Evolutionary conservation across 140 eudicot species (phyloP).

Genomic region (Flaveria floridana): DNA sequence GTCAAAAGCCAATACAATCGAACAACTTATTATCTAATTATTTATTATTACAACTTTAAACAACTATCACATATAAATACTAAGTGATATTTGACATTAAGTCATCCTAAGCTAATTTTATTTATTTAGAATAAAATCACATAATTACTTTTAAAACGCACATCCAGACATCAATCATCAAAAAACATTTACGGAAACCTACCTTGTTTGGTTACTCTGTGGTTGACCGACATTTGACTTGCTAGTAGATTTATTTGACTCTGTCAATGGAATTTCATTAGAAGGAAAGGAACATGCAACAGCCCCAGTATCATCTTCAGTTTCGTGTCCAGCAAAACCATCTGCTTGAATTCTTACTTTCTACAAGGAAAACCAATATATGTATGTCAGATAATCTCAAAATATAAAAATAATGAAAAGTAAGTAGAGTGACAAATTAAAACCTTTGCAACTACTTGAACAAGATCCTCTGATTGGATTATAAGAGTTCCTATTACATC

Average conservation of each 20-base stretch:
- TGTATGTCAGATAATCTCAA: background rate
- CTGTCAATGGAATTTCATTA: slow-evolving; percentile 31
- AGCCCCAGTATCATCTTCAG: slow-evolving; percentile 47
- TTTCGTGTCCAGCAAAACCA: slow-evolving; percentile 42
- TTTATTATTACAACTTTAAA: too few species aligned
- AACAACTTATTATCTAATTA: too few species aligned
- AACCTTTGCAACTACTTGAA: slow-evolving; percentile 93
- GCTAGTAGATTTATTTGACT: slow-evolving; percentile 25
- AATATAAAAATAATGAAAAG: background rate
- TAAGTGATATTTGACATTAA: too few species aligned
- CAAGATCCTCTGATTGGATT: slow-evolving; percentile 72
- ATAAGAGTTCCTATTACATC: slow-evolving; percentile 71
- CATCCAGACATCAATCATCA: background rate
- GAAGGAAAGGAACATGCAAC: slow-evolving; percentile 36
- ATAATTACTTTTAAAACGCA: background rate
- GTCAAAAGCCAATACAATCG: too few species aligned
- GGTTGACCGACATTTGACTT: slow-evolving; percentile 39
- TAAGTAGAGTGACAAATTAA: slow-evolving; percentile 5
- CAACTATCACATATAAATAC: too few species aligned
- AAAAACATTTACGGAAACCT: slow-evolving; percentile 7
- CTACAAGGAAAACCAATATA: slow-evolving; percentile 33
- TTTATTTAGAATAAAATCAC: background rate
- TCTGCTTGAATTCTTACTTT: slow-evolving; percentile 53
- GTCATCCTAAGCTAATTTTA: too few species aligned
- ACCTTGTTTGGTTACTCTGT: slow-evolving; percentile 46